Conservation (phyloP, 2,329 filamentous ascomycete genomes). For the Phyllosticta paracitricarpa region DNA sequence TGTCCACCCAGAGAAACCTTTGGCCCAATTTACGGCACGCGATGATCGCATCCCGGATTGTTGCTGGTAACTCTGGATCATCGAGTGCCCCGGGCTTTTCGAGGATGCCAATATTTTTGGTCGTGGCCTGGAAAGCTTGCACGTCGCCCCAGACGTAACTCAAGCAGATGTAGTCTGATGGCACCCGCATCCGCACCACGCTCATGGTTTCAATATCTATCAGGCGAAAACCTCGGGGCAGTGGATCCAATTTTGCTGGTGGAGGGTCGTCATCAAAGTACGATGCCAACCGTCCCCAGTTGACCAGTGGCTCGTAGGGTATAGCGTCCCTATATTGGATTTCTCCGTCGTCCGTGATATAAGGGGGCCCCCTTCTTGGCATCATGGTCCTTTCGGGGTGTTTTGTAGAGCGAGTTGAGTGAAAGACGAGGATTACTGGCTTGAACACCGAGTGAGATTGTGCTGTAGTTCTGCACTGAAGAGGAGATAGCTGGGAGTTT, state of each 20-base stretch:
- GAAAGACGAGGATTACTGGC: too few species aligned
- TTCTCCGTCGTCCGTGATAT: too few species aligned
- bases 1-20: conserved; percentile 11
- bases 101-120: neutral
- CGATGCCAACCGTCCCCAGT: neutral
- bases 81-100: neutral
- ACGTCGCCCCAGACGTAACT: neutral
- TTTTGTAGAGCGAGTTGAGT: too few species aligned
- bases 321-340: too few species aligned
- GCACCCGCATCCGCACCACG: neutral
- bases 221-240: neutral
- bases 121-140: neutral
- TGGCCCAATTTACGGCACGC: neutral
- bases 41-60: conserved; percentile 8
- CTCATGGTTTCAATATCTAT: neutral
- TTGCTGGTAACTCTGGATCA: neutral
- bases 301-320: neutral
- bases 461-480: too few species aligned
- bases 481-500: too few species aligned
- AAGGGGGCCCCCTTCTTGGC: too few species aligned
- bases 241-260: neutral
- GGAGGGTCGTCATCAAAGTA: neutral
- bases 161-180: neutral
- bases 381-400: too few species aligned
- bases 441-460: too few species aligned